Base-by-base conservation (phyloP, 352 stramenopile genomes). In the Phytopythium helicoides region DNA sequence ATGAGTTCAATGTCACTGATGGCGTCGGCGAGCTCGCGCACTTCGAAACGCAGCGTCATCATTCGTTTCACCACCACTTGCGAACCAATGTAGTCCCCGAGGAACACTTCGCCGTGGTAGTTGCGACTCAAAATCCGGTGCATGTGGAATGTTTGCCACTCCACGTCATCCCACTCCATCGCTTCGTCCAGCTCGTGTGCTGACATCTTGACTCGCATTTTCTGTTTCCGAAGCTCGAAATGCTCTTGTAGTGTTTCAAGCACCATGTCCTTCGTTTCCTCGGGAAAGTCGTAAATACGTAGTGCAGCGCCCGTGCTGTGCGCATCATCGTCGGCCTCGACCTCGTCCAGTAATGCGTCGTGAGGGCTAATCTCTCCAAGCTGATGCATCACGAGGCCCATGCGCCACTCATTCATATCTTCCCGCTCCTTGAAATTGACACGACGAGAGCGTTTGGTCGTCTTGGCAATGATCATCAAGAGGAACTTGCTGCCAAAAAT, bases 1-100 rank as follows among this genome's bases (percentile, higher is more conserved):
- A 89, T 61, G 16, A 88, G 59, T 36, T 90, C 81, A 11, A 94
- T 68, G 40, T 95, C 83, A 46, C 71, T 81, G 48, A 91, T 81
- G 21, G 80, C 84, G n/a, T 86, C 66, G 1, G 66, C 67, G 3
- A 92, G 64, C 46, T 86, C 68, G 8, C 71, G 68, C 14, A 85
- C 62, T 35, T 83, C 65, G 42, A 83, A 84, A 0, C 74, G 72
- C 14, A 83, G 46, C 16, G 76, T 89, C 71, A 86, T 86, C 48
- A 89, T 61, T 2, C 78, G 78, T 54, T 86, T 86, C 6, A 89
- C 73, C 2, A 89, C 78, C n/a, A 89, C 73, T 31, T 81, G 68
- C 1, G 58, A 66, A 16, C 66, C 68, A 26, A 71, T 73, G 44
- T 84, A 85, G 34, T 86, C 73, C 3, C 75, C 75, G 14, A 86